Evolutionary conservation across 805 yeast genomes (phyloP).

Genomic region (Candida morakotiae): DNA sequence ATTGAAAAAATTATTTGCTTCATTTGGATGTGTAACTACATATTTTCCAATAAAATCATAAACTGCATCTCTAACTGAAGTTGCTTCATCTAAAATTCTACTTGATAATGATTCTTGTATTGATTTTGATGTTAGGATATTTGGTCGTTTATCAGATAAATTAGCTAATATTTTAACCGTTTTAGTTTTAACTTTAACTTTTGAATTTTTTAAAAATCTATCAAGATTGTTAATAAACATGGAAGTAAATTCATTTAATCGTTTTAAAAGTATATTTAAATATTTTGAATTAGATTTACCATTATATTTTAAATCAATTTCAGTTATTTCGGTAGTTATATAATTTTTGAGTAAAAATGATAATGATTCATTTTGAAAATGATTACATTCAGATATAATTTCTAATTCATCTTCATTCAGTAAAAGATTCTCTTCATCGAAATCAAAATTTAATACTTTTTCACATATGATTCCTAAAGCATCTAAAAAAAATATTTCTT

Average conservation of each 20-base stretch:
- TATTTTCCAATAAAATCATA: slow-evolving; percentile 59
- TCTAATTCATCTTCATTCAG: not conserved
- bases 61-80: slow-evolving; percentile 73
- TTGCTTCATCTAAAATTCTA: slow-evolving; percentile 55
- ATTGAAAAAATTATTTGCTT: slow-evolving; percentile 45
- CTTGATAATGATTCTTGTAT: slow-evolving; percentile 51
- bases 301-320: not conserved
- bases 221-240: slow-evolving; percentile 5
- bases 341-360: not conserved
- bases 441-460: slow-evolving; percentile 33
- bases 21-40: slow-evolving; percentile 38
- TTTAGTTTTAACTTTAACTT: slow-evolving; percentile 38
- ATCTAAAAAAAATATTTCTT: slow-evolving; percentile 53
- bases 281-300: not conserved
- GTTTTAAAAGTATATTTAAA: not conserved
- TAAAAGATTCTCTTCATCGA: not conserved
- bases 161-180: slow-evolving; percentile 63
- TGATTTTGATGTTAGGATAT: slow-evolving; percentile 44
- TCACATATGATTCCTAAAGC: slow-evolving; percentile 59
- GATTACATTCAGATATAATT: slow-evolving; percentile 2
- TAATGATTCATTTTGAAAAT: not conserved
- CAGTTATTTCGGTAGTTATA: too few relatives aligned
- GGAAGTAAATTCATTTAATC: not conserved
- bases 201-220: slow-evolving; percentile 21
- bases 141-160: slow-evolving; percentile 50